phyloP scores from a whole-genome alignment of 1,284 basidiomycete species.

The Ustilago tritici region DNA sequence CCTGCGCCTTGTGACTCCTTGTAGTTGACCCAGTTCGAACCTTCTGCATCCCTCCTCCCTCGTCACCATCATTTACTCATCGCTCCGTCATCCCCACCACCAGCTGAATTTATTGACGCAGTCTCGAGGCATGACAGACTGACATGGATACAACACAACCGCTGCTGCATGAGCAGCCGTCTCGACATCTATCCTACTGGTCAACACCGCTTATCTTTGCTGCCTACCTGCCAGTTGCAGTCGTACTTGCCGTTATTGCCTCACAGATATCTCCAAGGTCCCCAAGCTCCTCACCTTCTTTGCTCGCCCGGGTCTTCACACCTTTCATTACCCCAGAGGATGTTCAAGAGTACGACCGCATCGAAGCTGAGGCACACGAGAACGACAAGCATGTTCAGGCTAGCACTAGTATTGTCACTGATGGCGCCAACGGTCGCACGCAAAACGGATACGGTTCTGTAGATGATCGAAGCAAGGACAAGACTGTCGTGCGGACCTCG shows the following conservation, averaged over 20 bases:
- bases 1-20: neutral
- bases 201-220: constrained; percentile 22
- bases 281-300: neutral
- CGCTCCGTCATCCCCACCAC: neutral
- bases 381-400: constrained; percentile 8
- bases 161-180: constrained; percentile 17
- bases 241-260: constrained; percentile 14
- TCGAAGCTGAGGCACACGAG: constrained; percentile 13
- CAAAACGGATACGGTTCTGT: constrained; percentile 19
- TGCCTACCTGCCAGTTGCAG: constrained; percentile 24
- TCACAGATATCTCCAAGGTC: constrained; percentile 16
- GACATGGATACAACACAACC: constrained; percentile 4
- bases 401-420: too few relatives aligned
- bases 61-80: neutral
- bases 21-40: neutral
- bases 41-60: neutral
- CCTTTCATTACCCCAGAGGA: constrained; percentile 30
- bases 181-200: constrained; percentile 4
- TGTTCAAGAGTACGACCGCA: constrained; percentile 32
- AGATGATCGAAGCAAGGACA: neutral
- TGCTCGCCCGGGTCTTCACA: constrained; percentile 18
- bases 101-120: neutral
- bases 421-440: neutral
- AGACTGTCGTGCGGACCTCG: neutral
- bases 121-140: neutral